Evolutionary conservation across 257 asterid species (phyloP).

Genomic region (Parsonsia alboflavescens): DNA sequence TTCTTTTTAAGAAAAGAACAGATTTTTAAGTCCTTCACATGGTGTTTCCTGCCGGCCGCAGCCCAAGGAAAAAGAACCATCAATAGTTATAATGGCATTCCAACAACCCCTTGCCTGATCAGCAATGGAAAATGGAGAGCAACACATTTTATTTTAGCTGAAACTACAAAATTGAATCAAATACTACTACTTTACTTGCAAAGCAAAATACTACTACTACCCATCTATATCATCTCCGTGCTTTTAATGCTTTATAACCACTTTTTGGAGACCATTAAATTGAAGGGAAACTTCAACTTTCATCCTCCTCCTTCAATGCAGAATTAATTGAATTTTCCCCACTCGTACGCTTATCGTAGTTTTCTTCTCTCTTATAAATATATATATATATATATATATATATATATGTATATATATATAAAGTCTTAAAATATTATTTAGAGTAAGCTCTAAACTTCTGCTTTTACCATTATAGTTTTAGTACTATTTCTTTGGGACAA

Average conservation of each 20-base stretch:
- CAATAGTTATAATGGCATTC: constrained; percentile 4
- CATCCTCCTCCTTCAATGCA: constrained; percentile 26
- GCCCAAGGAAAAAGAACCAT: constrained; percentile 7
- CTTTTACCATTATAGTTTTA: no score
- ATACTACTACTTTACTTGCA: no score
- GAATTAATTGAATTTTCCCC: constrained; percentile 1
- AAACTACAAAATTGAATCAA: no score
- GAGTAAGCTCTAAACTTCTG: background rate
- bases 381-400: no score
- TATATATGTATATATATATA: no score
- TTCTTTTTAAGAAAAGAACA: no score
- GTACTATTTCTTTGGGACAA: background rate
- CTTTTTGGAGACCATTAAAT: constrained; percentile 13
- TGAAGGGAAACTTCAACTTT: constrained; percentile 6
- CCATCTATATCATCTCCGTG: background rate
- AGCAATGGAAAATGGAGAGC: background rate
- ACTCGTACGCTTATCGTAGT: background rate
- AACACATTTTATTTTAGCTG: no score
- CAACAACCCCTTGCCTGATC: constrained; percentile 14
- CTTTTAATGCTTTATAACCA: constrained; percentile 19
- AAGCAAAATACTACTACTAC: no score
- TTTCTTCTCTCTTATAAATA: no score
- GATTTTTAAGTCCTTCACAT: no score
- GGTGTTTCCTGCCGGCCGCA: constrained; percentile 12
- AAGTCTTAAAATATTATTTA: no score